phyloP scores from a whole-genome alignment of 2,329 filamentous ascomycete species.

The Hypocreales sp. region DNA sequence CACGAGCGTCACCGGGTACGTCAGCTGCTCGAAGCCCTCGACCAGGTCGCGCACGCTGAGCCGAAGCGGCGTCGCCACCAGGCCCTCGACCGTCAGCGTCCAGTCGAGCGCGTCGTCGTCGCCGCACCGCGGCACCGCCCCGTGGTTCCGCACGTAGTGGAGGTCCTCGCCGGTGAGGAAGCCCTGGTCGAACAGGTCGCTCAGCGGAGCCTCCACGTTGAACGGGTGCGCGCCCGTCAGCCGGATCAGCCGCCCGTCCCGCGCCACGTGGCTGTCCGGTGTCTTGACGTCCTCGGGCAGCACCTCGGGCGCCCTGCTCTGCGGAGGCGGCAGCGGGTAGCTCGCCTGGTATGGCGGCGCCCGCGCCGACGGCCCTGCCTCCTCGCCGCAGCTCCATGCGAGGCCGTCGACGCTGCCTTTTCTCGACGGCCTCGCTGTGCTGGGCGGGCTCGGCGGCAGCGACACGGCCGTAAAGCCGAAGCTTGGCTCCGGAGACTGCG shows the following conservation, averaged over 20 bases:
- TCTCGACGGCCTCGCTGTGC: slow-evolving; percentile 21
- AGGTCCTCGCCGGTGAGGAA: slow-evolving; percentile 79
- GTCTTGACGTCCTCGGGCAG: slow-evolving; percentile 68
- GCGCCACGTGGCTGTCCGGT: slow-evolving; percentile 65
- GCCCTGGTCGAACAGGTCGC: slow-evolving; percentile 59
- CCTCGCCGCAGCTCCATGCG: too few species aligned
- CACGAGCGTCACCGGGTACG: slow-evolving; percentile 75
- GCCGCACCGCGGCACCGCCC: slow-evolving; percentile 59
- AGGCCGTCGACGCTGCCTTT: slow-evolving; percentile 17
- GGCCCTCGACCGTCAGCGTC: slow-evolving; percentile 70
- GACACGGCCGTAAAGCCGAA: slow-evolving; percentile 3
- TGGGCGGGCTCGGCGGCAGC: slow-evolving; percentile 23
- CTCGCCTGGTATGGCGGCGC: too few species aligned
- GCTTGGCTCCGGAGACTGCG: not conserved
- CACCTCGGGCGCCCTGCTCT: too few species aligned
- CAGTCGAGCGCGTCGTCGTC: slow-evolving; percentile 62
- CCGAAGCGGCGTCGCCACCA: slow-evolving; percentile 63
- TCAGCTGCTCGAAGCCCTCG: slow-evolving; percentile 62
- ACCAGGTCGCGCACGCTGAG: slow-evolving; percentile 61
- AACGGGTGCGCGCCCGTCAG: slow-evolving; percentile 83
- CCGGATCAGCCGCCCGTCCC: slow-evolving; percentile 70
- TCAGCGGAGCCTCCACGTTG: slow-evolving; percentile 76
- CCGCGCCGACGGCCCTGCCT: too few species aligned
- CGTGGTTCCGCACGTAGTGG: slow-evolving; percentile 88
- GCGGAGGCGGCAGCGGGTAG: slow-evolving; percentile 58